Conservation (phyloP, 2,329 filamentous ascomycete genomes). For the Apiospora arundinis region DNA sequence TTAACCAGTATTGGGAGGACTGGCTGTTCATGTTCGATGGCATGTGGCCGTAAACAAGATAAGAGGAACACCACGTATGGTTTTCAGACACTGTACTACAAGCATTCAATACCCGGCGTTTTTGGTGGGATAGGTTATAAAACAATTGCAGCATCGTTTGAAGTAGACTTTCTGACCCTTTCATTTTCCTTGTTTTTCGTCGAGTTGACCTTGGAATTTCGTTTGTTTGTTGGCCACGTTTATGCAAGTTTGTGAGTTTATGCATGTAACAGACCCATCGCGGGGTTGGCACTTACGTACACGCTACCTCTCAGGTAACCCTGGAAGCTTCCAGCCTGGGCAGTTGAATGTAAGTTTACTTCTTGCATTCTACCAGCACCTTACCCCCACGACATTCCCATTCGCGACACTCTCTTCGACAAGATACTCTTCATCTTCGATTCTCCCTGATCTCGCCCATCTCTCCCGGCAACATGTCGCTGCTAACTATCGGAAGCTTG, state of each 20-base stretch:
- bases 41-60: conserved; percentile 46
- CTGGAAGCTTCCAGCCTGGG: not conserved
- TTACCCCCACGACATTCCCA: too few relatives aligned
- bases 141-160: not conserved
- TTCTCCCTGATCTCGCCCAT: conserved; percentile 24
- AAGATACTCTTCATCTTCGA: not conserved
- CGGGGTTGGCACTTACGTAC: conserved; percentile 11
- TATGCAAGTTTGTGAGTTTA: conserved; percentile 1
- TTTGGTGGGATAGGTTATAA: not conserved
- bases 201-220: not conserved
- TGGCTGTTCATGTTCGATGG: conserved; percentile 57
- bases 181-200: not conserved
- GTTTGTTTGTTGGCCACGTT: not conserved
- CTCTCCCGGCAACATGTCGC: conserved; percentile 46
- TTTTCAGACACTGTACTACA: conserved; percentile 10
- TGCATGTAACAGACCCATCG: conserved; percentile 12
- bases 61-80: conserved; percentile 2
- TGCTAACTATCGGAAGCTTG: conserved; percentile 66
- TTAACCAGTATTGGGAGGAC: conserved; percentile 53
- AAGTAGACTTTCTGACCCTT: not conserved
- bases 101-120: conserved; percentile 17
- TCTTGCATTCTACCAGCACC: not conserved
- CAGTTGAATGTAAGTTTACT: not conserved
- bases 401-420: not conserved
- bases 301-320: too few relatives aligned